Evolutionary conservation across 2,329 filamentous ascomycete genomes (phyloP), one percentile per base, ranked within the genome.

Genomic region (Xylaria sp.): DNA sequence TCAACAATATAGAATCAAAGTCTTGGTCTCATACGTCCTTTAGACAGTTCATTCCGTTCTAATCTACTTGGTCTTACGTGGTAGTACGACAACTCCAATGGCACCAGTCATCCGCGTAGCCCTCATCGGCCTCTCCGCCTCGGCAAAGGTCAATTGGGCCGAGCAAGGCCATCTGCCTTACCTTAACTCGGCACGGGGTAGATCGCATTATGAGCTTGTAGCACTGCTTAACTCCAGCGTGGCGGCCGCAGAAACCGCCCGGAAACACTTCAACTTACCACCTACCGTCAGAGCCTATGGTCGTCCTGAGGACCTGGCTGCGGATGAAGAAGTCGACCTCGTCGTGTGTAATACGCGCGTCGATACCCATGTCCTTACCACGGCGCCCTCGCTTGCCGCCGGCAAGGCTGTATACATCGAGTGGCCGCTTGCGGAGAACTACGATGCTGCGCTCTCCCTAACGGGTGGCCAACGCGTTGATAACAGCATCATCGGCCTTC

Each of bases 111-210:
- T 89, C 67, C 84, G 86, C 61, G 78, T 86, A 17, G 88, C 83
- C 36, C 80, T 90, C n/a, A 81, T 89, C 66, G 88, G 88, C 54
- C 85, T 90, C 61, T 89, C 86, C 1, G 79, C 84, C 63, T 80
- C 81, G 1, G 83, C 85, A 59, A 81, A 81, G 36, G 83, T 81
- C 4, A 83, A 83, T 0, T 91, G 88, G 88, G 87, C 87, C 2
- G 81, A 79, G 38, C 72, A 74, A 31, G 87, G 85, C 2, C 89
- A 91, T 73, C 82, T 90, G 0, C 87, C 89, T 0, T 90, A 89
- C 74, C 84, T 91, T 2, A 76, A 83, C 36, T 85, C 85, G 0
- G 76, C 82, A 0, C 78, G 75, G 3, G 82, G 83, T 7, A 80
- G 79, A 17, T 70, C 79, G 1, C 79, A 82, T 13, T 88, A 83